Conservation (phyloP, 2,329 filamentous ascomycete genomes). For the Lasiodiplodia citricola region DNA sequence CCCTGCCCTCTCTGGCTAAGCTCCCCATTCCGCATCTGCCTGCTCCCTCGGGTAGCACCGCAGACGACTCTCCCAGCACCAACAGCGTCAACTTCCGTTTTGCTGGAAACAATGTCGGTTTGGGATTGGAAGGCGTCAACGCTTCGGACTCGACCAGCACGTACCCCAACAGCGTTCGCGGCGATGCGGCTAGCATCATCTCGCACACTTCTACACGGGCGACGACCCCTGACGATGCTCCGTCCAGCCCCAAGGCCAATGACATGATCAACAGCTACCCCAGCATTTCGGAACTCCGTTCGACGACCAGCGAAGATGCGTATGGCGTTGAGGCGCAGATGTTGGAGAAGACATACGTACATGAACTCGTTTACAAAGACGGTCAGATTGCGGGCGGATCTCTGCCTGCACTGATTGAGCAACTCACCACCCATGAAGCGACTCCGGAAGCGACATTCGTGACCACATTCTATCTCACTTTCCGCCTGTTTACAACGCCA, state of each 20-base stretch:
- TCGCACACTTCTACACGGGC: conserved; percentile 86
- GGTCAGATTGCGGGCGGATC: conserved; percentile 94
- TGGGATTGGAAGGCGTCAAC: conserved; percentile 68
- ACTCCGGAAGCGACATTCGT: conserved; percentile 92
- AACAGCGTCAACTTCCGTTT: conserved; percentile 31
- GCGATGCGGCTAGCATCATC: conserved; percentile 79
- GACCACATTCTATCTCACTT: conserved; percentile 94
- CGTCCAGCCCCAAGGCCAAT: conserved; percentile 59
- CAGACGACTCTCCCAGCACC: conserved; percentile 21
- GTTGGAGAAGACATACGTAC: conserved; percentile 89
- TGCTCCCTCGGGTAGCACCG: conserved; percentile 31
- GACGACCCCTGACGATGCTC: conserved; percentile 77
- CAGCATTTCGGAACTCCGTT: conserved; percentile 68
- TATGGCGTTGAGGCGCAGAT: conserved; percentile 82
- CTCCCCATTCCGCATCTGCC: conserved; percentile 37
- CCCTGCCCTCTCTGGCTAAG: conserved; percentile 46
- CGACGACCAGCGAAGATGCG: conserved; percentile 72
- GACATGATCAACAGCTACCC: conserved; percentile 66
- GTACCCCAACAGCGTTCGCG: conserved; percentile 72
- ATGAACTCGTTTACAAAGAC: conserved; percentile 91
- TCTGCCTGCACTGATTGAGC: conserved; percentile 88
- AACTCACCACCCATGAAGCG: conserved; percentile 88
- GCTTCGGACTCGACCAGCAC: conserved; percentile 80
- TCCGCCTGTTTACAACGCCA: conserved; percentile 88
- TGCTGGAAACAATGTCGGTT: conserved; percentile 36